Base-by-base conservation (phyloP, 2,329 filamentous ascomycete genomes). In the Scleromitrula shiraiana region DNA sequence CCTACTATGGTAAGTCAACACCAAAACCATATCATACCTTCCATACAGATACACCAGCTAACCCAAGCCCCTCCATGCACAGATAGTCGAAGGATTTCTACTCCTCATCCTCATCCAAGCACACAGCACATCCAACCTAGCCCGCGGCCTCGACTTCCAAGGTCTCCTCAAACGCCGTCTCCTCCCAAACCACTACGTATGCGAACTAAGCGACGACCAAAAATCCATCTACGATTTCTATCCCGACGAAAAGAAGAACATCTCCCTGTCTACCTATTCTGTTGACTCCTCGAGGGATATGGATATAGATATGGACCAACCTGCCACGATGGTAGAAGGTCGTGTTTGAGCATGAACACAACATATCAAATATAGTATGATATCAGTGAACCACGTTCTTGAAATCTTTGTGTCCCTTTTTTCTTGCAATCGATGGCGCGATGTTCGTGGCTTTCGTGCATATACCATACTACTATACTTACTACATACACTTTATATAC, bases 41-140 rank as follows among this genome's bases (percentile, higher is more conserved):
- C 50, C 62, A n/a, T 24, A 57, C 61, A 36, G 53, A 59, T 40
- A 59, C 56, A 7, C 59, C 62, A 44, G 61, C 62, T 41, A 52
- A 29, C 14, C 20, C 14, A 26, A n/a, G n/a, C 38, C 35, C 35
- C 17, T n/a, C n/a, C n/a, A n/a, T n/a, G n/a, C 40, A 30, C 19
- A 26, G 58, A 63, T 63, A 17, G 53, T 62, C 44, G 62, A 63
- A 44, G 58, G 58, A 2, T 64, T 63, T 41, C 41, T 63, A 41
- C 45, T 62, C 15, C 41, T 64, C 19, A 58, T 61, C 23, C 52
- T 64, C 29, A 58, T 62, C 40, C 55, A 62, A 45, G 60, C 57
- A 4, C 60, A 63, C 49, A 63, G 62, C 45, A 53, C 54, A 22
- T 52, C 58, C 4, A 59, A 63, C 20, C 36, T 50, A 23, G 50